Evolutionary conservation across 202 grass and related monocot species (phyloP), one percentile per base, ranked within the genome.

Genomic region (Hordeum pubiflorum): DNA sequence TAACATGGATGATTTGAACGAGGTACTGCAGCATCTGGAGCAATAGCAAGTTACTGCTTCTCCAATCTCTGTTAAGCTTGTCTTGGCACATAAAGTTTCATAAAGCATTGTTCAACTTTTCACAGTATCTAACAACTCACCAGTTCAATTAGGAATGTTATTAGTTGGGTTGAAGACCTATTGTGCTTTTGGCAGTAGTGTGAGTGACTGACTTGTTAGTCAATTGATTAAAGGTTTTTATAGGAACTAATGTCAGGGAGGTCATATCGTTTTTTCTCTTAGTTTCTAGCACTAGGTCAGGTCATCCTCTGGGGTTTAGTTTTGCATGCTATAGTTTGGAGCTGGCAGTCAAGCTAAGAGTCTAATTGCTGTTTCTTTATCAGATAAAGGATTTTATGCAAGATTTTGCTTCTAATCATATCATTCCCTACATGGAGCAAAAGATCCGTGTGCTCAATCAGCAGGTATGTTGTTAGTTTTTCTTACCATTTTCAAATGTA

Each of bases 351-450:
- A 82, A 68, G 56, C 10, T 39, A 79, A 32, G 12, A 63, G 70
- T 36, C 61, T 88, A 63, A 37, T 44, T 40, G 9, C 17, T 46
- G 33, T 69, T 82, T 80, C n/a, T 79, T 83, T 79, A 52, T 46
- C 87, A 96, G 92, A 88, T 99, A 73, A 99, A 87, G 80, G 96
- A 99, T 64, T 99, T 99, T 77, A 95, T 99, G 90, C 92, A 93
- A 96, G 87, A 91, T 69, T 86, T 99, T 63, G 87, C 85, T 79
- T 96, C 89, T 75, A 99, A 99, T 83, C 89, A 93, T 93, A 88
- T 99, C 64, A 99, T 99, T 59, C 96, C 96, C 81, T 92, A 88
- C 84, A 91, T 99, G 92, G 96, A 99, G 85, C 96, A 99, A 81
- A 99, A 96, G 78, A 96, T 99, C 39, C 92, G 92, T 54, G 67